Conservation (phyloP, 2,329 filamentous ascomycete genomes). For the Didymella keratinophila region DNA sequence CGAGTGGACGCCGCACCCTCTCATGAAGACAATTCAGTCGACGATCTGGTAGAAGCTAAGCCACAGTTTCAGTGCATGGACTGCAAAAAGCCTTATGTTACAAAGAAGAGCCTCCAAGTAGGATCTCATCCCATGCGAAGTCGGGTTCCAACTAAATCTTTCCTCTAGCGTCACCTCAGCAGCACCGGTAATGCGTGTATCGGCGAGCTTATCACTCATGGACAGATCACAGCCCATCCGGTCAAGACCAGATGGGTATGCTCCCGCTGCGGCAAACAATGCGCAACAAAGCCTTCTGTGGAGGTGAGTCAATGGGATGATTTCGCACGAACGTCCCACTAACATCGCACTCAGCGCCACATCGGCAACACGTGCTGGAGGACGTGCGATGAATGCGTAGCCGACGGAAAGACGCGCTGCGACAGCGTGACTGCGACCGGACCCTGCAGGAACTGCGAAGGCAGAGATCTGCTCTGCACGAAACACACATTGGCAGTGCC, state of each 20-base stretch:
- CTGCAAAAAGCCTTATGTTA: constrained; percentile 3
- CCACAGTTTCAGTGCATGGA: not conserved
- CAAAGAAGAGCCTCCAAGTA: constrained; percentile 7
- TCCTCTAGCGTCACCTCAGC: constrained; percentile 4
- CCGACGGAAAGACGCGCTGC: constrained; percentile 5
- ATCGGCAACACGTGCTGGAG: constrained; percentile 24
- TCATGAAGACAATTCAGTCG: not conserved
- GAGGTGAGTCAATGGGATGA: not conserved
- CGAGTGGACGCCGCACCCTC: not conserved
- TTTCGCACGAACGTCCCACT: not conserved
- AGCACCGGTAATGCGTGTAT: not conserved
- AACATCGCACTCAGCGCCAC: constrained; percentile 10
- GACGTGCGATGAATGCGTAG: constrained; percentile 27
- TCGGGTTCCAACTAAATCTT: not conserved
- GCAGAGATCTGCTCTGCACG: constrained; percentile 12
- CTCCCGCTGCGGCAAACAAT: constrained; percentile 10
- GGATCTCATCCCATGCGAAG: not conserved
- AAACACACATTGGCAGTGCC: constrained; percentile 16
- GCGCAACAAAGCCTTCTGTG: not conserved
- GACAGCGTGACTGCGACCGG: constrained; percentile 12
- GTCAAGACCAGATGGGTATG: constrained; percentile 4
- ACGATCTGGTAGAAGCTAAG: not conserved
- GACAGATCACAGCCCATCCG: not conserved
- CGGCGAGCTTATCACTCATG: not conserved
- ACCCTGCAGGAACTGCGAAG: constrained; percentile 19